phyloP scores from a whole-genome alignment of 345 rosid species.

The Rhodomyrtus tomentosa region DNA sequence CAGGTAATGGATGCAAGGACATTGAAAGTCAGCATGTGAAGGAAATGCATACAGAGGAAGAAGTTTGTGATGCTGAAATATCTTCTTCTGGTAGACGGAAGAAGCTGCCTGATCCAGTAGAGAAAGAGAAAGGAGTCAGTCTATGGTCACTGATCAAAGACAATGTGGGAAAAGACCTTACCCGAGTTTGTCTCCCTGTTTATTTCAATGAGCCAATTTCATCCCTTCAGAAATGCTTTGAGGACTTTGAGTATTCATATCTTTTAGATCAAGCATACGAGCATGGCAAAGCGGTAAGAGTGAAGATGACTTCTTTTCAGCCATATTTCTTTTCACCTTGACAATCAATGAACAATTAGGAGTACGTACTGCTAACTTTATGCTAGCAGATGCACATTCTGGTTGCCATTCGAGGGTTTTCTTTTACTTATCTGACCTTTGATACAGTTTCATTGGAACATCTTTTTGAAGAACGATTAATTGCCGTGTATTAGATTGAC shows the following conservation, averaged over 20 bases:
- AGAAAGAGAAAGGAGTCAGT: conserved; percentile 94
- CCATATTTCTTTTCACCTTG: background rate
- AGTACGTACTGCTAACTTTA: background rate
- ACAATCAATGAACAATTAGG: background rate
- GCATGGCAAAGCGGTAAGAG: conserved; percentile 72
- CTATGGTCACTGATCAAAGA: conserved; percentile 99
- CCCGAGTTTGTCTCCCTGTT: conserved; percentile 95
- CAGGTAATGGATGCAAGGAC: conserved; percentile 9
- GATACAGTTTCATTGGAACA: background rate
- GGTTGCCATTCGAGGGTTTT: background rate
- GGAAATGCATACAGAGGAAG: conserved; percentile 24
- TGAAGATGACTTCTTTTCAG: background rate
- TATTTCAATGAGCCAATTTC: conserved; percentile 97
- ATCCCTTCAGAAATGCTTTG: conserved; percentile 94
- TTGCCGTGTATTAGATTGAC: background rate
- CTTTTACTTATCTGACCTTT: background rate
- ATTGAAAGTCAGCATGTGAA: conserved; percentile 12
- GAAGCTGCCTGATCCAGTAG: conserved; percentile 88
- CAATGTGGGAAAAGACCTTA: conserved; percentile 95
- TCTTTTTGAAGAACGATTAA: background rate
- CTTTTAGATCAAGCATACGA: conserved; percentile 82
- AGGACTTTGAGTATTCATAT: conserved; percentile 91
- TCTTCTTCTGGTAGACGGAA: conserved; percentile 49
- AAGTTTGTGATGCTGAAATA: conserved; percentile 16
- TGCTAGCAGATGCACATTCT: background rate